These are phyloP conservation scores for Rhodomyrtus tomentosa DNA, from an alignment of 345 rosid genomes.

Conservation along the genomic window DNA sequence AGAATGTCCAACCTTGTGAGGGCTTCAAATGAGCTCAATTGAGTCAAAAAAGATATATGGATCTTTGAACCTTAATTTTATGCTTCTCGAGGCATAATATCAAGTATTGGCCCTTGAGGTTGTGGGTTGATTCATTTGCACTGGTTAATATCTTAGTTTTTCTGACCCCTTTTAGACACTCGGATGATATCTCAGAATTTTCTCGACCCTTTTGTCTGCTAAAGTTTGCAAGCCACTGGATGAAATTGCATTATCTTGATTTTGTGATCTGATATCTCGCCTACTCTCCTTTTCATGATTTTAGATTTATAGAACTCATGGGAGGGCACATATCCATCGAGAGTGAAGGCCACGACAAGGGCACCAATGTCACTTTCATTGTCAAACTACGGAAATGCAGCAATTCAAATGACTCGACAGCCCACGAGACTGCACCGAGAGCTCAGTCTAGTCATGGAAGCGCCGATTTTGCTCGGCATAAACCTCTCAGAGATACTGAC, in stretches of 20 bases:
- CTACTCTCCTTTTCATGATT: neutral
- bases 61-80: neutral
- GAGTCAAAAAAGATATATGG: neutral
- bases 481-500: slow-evolving; percentile 12
- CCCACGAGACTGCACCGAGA: slow-evolving; percentile 24
- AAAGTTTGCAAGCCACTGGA: neutral
- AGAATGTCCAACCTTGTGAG: neutral
- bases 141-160: neutral
- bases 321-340: slow-evolving; percentile 88
- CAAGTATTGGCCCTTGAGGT: neutral
- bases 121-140: neutral
- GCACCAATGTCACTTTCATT: slow-evolving; percentile 50
- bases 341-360: slow-evolving; percentile 77
- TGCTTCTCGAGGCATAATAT: neutral
- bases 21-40: neutral
- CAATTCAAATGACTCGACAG: slow-evolving; percentile 20
- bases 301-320: slow-evolving; percentile 86
- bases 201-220: neutral
- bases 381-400: slow-evolving; percentile 57
- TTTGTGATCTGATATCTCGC: neutral
- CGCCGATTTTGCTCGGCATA: slow-evolving; percentile 26
- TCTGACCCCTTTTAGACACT: neutral
- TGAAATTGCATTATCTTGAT: neutral
- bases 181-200: neutral
- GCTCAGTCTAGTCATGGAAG: slow-evolving; percentile 41